Evolutionary conservation across 106 monocot genomes (phyloP), one percentile per base, ranked within the genome.

Genomic region (Iris macrosiphon): DNA sequence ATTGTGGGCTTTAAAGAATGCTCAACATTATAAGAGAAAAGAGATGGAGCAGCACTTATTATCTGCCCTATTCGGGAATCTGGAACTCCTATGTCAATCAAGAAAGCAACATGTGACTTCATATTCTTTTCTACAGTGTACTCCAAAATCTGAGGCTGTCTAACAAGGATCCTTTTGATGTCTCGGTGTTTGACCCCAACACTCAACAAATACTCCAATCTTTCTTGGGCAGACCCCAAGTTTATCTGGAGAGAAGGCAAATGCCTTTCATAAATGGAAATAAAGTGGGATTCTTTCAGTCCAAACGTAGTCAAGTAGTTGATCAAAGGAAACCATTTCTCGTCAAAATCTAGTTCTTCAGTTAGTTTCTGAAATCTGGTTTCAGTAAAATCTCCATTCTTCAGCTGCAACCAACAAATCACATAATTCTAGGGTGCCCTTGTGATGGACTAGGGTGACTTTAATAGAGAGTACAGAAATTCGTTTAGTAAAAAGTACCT

Each of bases 111-210:
- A 68, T 98, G 96, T 3, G 86, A 59, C 42, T 87, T 86, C 23
- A 98, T 68, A 71, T 90, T 98, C 35, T 75, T 82, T 44, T 88
- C 79, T 24, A 98, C 80, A 13, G 85, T 90, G 45, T 98, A 90
- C 51, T 86, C 83, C 35, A 98, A 52, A 49, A 90, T 98, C 73
- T 98, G 96, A 16, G 96, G 96, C 61, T 98, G 90, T 59, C 96
- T 85, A 9, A 75, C 43, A 7, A 98, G 82, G 51, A 98, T 87
- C 51, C 63, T 79, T 67, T 70, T 98, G 55, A 98, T 58, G 60
- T 98, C 83, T 58, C 18, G 63, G 20, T 43, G 74, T 66, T 98
- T 90, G 45, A 90, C 90, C 45, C 90, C 96, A 76, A 75, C 61
- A 38, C 63, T 61, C 18, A 87, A 40, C 65, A 98, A 67, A 54